These are phyloP conservation scores for Hypoxylon sp. DNA, from an alignment of 2,329 filamentous ascomycete species.

Conservation along the genomic window DNA sequence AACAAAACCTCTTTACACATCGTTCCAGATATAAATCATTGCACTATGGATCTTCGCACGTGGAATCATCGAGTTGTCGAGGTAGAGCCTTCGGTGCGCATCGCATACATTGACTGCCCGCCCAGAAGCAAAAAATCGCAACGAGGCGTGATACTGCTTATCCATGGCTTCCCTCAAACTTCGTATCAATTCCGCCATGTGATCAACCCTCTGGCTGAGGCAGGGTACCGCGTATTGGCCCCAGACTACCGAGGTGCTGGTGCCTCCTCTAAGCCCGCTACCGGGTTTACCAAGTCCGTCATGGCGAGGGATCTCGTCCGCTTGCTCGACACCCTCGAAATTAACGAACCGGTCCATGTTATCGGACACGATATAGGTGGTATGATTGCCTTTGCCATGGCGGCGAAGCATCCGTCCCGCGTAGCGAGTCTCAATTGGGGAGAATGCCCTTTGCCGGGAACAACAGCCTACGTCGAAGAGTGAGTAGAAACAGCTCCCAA, in stretches of 20 bases:
- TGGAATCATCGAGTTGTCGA: slow-evolving; percentile 32
- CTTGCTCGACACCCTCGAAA: slow-evolving; percentile 49
- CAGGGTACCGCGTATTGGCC: slow-evolving; percentile 55
- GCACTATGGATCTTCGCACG: slow-evolving; percentile 21
- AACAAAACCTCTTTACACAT: neutral
- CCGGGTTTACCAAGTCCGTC: slow-evolving; percentile 55
- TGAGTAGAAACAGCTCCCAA: slow-evolving; percentile 4
- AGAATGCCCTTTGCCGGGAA: slow-evolving; percentile 57
- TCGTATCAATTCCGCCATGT: slow-evolving; percentile 58
- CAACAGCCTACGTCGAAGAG: slow-evolving; percentile 44
- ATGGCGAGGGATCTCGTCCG: slow-evolving; percentile 56
- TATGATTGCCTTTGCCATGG: slow-evolving; percentile 59
- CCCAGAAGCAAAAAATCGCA: slow-evolving; percentile 28
- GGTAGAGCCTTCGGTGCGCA: slow-evolving; percentile 32
- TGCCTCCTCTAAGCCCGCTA: slow-evolving; percentile 51
- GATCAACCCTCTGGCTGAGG: slow-evolving; percentile 52
- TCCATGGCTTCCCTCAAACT: slow-evolving; percentile 62
- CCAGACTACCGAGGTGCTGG: slow-evolving; percentile 57
- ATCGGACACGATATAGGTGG: slow-evolving; percentile 62
- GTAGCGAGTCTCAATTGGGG: slow-evolving; percentile 55
- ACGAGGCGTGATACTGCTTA: slow-evolving; percentile 56
- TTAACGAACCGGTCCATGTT: slow-evolving; percentile 55
- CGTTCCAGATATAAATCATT: neutral
- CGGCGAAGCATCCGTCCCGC: slow-evolving; percentile 50
- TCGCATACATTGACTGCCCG: slow-evolving; percentile 36